Evolutionary conservation across 2,329 filamentous ascomycete species (phyloP).

Genomic region (Epichloe gansuensis): DNA sequence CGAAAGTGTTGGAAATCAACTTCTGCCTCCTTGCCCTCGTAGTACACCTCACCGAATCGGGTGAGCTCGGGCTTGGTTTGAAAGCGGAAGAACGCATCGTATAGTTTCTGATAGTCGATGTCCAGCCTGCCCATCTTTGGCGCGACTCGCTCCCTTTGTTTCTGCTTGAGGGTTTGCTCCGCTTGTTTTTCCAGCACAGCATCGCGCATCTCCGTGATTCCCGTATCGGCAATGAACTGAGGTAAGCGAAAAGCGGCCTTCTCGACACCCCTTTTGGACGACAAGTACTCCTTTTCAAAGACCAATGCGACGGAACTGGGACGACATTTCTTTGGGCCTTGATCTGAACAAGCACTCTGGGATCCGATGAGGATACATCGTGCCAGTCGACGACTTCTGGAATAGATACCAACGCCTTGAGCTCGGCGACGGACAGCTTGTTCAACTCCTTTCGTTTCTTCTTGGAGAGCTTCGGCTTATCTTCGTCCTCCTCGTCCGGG

Average conservation of each 20-base stretch:
- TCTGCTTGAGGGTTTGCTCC: slow-evolving; percentile 83
- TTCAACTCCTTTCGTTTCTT: slow-evolving; percentile 88
- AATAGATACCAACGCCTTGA: slow-evolving; percentile 82
- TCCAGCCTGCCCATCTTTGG: slow-evolving; percentile 96
- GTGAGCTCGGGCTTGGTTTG: slow-evolving; percentile 93
- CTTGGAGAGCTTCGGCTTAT: slow-evolving; percentile 68
- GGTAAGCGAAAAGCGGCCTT: slow-evolving; percentile 87
- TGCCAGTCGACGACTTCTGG: slow-evolving; percentile 98
- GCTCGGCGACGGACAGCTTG: slow-evolving; percentile 86
- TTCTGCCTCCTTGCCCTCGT: slow-evolving; percentile 96
- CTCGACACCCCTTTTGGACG: slow-evolving; percentile 92
- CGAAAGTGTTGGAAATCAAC: slow-evolving; percentile 85
- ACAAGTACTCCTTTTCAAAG: slow-evolving; percentile 90
- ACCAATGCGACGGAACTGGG: slow-evolving; percentile 89
- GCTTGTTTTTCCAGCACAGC: slow-evolving; percentile 93
- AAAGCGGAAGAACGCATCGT: slow-evolving; percentile 96
- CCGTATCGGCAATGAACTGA: slow-evolving; percentile 94
- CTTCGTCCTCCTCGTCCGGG: slow-evolving; percentile 65
- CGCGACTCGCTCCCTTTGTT: slow-evolving; percentile 84
- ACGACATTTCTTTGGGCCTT: slow-evolving; percentile 93
- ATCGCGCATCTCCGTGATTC: slow-evolving; percentile 96
- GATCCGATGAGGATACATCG: slow-evolving; percentile 83
- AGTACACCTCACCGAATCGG: slow-evolving; percentile 96
- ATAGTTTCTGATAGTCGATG: slow-evolving; percentile 96
- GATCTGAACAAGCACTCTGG: slow-evolving; percentile 80